These are phyloP conservation scores for Neofusicoccum kwambonambiense DNA, from an alignment of 2,329 filamentous ascomycete genomes.

Conservation along the genomic window DNA sequence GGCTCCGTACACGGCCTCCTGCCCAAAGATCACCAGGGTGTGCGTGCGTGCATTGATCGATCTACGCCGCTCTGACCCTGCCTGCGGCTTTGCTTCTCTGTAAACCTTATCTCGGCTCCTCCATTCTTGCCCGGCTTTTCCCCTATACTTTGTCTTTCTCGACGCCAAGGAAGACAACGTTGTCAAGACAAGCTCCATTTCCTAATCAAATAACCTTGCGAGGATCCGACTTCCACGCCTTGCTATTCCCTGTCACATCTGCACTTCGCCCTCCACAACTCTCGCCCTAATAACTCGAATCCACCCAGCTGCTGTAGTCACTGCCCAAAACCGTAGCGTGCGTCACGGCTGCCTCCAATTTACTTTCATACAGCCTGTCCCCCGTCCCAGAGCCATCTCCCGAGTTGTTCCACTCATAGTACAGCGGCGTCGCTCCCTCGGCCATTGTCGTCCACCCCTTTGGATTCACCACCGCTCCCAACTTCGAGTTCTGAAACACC, in stretches of 20 bases:
- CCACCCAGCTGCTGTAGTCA: slow-evolving; percentile 44
- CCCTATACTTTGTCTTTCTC: too few species aligned
- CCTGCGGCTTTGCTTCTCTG: too few species aligned
- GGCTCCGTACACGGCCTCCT: too few species aligned
- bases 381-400: slow-evolving; percentile 55
- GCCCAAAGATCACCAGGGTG: too few species aligned
- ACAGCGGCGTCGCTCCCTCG: slow-evolving; percentile 32
- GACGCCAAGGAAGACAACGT: too few species aligned
- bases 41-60: too few species aligned
- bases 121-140: too few species aligned
- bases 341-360: slow-evolving; percentile 39
- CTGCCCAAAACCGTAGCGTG: slow-evolving; percentile 49
- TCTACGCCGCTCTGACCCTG: too few species aligned
- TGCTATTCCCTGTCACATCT: too few species aligned
- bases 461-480: slow-evolving; percentile 58
- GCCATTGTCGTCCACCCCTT: slow-evolving; percentile 59
- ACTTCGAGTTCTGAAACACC: slow-evolving; percentile 50
- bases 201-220: not conserved
- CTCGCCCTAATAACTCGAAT: slow-evolving; percentile 36
- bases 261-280: not conserved
- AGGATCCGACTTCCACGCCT: too few species aligned
- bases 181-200: not conserved
- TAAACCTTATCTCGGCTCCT: too few species aligned
- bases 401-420: slow-evolving; percentile 60
- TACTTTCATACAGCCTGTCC: slow-evolving; percentile 47